Base-by-base conservation (phyloP, 73 alveolate species). In the Breviolum minutum region DNA sequence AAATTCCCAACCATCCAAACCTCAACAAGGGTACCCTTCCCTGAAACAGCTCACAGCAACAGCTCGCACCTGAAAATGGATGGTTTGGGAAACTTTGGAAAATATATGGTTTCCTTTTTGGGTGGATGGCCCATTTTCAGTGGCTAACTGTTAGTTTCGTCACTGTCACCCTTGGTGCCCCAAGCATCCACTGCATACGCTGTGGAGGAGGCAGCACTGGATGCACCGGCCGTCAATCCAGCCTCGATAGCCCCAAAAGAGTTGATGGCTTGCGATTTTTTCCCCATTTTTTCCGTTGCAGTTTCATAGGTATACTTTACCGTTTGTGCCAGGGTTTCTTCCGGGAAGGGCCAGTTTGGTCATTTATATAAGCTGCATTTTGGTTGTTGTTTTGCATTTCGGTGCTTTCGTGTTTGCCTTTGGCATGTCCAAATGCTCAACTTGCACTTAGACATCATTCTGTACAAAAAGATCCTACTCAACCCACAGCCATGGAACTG, bases 181-280 rank as follows among this genome's bases (percentile, higher is more conserved):
- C 74, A 11, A 20, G 86, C 95, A 61, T 92, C 98, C 30, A 92
- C 98, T 14, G 98, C 98, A 14, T 92, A 92, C 40, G 98, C 98
- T n/a, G 98, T 92, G 24, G 98, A 80, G 29, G 98, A 92, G 14
- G 98, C 98, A 9, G 98, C 98, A 54, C 98, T 92, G 69, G 98
- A 92, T 16, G 98, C 98, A 40, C 89, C 86, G 16, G 98, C 98
- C 8, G 98, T 80, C 12, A 92, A 68, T 17, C 98, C 91, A 14
- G 98, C 98, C 98, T 74, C 22, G 60, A 66, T 64, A n/a, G 54
- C 54, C 3, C 54, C 54, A 40, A 73, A 14, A 73, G 32, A 22
- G 77, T 22, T 14, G 17, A 68, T 14, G 17, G 74, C 24, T 66
- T 14, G 77, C 74, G 77, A 14, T 2, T 1, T 68, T 68, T 4